phyloP scores from a whole-genome alignment of 208 protist species.

The Wallacemonas collosoma region DNA sequence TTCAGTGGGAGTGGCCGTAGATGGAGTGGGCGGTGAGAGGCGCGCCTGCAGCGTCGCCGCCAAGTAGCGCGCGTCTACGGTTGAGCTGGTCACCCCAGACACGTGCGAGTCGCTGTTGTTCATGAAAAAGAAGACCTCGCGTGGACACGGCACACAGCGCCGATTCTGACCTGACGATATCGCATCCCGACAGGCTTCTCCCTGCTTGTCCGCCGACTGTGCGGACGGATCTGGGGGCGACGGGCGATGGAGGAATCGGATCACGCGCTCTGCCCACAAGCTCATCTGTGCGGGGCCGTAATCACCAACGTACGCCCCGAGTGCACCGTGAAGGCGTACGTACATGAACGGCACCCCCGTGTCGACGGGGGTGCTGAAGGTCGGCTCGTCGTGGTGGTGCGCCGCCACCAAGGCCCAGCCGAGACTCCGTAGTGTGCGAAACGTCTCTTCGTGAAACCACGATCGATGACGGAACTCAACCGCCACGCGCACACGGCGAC shows the following conservation, averaged over 20 bases:
- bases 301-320: slow-evolving; percentile 59
- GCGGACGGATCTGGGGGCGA: neutral
- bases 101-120: slow-evolving; percentile 86
- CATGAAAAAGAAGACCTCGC: slow-evolving; percentile 77
- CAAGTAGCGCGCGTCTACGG: slow-evolving; percentile 72
- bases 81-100: slow-evolving; percentile 65
- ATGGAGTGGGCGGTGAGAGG: neutral
- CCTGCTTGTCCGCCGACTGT: no score
- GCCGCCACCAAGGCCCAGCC: slow-evolving; percentile 70
- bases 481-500: slow-evolving; percentile 48
- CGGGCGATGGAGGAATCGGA: slow-evolving; percentile 33
- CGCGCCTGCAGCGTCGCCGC: slow-evolving; percentile 31
- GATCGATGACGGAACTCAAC: slow-evolving; percentile 74
- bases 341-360: slow-evolving; percentile 73
- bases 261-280: slow-evolving; percentile 65
- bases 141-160: slow-evolving; percentile 8
- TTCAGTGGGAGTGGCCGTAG: neutral
- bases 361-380: slow-evolving; percentile 52
- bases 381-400: slow-evolving; percentile 58
- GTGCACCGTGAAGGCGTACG: slow-evolving; percentile 62
- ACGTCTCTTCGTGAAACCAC: slow-evolving; percentile 60
- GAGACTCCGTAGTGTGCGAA: slow-evolving; percentile 47
- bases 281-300: slow-evolving; percentile 59
- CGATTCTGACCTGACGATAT: neutral
- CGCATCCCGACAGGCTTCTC: no score